phyloP scores from a whole-genome alignment of 129 eudicot species.

The Escallonia herrerae region DNA sequence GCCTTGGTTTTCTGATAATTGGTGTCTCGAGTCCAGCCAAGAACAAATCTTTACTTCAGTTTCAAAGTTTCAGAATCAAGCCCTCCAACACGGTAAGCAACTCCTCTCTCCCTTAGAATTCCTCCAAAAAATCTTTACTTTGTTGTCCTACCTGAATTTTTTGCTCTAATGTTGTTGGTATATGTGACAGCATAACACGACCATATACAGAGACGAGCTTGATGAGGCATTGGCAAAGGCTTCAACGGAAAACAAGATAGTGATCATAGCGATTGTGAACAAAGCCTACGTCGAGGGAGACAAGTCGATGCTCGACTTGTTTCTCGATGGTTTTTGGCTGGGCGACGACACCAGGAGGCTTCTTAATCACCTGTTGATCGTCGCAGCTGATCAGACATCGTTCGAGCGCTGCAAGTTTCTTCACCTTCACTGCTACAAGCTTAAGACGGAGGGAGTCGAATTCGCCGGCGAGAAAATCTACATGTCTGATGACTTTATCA shows the following conservation, averaged over 20 bases:
- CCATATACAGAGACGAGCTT: conserved; percentile 33
- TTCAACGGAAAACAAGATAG: conserved; percentile 51
- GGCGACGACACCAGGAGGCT: conserved; percentile 56
- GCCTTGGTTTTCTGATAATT: too few relatives aligned
- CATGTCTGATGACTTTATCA: conserved; percentile 57
- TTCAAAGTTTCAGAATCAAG: too few relatives aligned
- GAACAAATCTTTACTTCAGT: too few relatives aligned
- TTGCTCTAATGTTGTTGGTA: too few relatives aligned
- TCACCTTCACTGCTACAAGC: conserved; percentile 41
- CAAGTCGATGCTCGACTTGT: conserved; percentile 58
- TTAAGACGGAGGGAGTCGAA: conserved; percentile 41
- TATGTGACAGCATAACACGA: conserved; percentile 14
- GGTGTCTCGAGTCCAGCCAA: too few relatives aligned
- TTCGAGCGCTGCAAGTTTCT: conserved; percentile 57
- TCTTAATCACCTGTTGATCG: conserved; percentile 46
- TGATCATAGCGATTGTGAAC: conserved; percentile 60
- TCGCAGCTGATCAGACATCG: conserved; percentile 59
- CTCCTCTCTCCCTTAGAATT: too few relatives aligned
- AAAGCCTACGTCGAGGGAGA: conserved; percentile 57
- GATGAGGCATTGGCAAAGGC: conserved; percentile 42
- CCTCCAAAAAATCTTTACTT: too few relatives aligned
- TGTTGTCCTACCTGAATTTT: too few relatives aligned
- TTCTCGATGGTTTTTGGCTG: conserved; percentile 78
- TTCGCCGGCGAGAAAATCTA: conserved; percentile 47
- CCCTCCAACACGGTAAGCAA: too few relatives aligned